Percentiles rank a stretch among this genome's conserved stretches.
These are phyloP conservation scores for Leptographium wingfieldii DNA, from an alignment of 2,329 filamentous ascomycete species.

Conservation along the genomic window DNA sequence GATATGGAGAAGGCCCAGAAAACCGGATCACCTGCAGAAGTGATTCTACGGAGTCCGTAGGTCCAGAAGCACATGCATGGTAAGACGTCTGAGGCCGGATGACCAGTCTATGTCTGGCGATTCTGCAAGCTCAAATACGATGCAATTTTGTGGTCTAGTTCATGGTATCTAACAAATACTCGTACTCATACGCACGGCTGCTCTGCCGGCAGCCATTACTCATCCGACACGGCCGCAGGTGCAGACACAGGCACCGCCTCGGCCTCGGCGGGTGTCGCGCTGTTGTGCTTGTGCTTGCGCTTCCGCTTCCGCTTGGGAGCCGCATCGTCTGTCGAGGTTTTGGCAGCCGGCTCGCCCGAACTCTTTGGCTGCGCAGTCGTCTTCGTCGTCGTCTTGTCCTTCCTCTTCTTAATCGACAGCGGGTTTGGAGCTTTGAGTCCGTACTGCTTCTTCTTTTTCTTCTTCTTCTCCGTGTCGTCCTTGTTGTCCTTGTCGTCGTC, in stretches of 20 bases:
- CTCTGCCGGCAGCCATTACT: background rate
- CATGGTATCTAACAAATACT: too few relatives aligned
- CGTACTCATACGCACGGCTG: too few relatives aligned
- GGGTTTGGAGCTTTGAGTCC: conserved; percentile 22
- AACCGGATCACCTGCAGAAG: background rate
- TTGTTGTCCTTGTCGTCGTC: conserved; percentile 23
- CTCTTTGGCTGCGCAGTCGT: background rate
- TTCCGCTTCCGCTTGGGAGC: conserved; percentile 15
- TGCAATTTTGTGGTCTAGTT: too few relatives aligned
- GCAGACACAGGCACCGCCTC: background rate
- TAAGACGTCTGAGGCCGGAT: too few relatives aligned
- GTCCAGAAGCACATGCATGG: background rate
- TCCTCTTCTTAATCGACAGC: conserved; percentile 22
- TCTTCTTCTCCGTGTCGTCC: conserved; percentile 28
- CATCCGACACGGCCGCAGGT: background rate
- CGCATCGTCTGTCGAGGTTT: background rate
- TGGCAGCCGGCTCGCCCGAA: background rate
- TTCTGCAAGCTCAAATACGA: too few relatives aligned
- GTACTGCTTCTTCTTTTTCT: conserved; percentile 21
- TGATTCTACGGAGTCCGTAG: background rate
- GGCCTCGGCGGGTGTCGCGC: background rate
- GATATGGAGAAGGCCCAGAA: too few relatives aligned
- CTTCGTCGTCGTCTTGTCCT: conserved; percentile 15
- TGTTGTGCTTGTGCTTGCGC: conserved; percentile 13
- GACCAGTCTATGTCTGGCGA: too few relatives aligned